Evolutionary conservation across 2,329 filamentous ascomycete species (phyloP).

Genomic region (Thermomyces lanuginosus): DNA sequence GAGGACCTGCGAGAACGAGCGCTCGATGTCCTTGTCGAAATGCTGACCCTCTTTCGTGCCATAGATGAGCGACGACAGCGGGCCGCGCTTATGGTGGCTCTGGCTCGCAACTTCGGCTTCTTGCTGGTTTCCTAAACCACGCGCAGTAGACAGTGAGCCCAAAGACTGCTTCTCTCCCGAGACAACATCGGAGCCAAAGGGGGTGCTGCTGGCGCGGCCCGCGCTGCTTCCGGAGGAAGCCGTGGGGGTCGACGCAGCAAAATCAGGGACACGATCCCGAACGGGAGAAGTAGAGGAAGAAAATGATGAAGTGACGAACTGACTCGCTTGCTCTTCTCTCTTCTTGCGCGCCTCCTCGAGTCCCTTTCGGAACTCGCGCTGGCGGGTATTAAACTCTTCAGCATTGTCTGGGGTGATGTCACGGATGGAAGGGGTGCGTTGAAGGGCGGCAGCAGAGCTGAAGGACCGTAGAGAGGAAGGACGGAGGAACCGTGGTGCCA

Average conservation of each 20-base stretch:
- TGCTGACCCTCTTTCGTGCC: slow-evolving; percentile 90
- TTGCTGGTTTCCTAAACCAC: slow-evolving; percentile 39
- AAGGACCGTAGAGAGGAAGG: slow-evolving; percentile 39
- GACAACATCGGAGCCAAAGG: slow-evolving; percentile 26
- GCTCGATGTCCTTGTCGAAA: slow-evolving; percentile 88
- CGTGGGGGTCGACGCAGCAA: slow-evolving; percentile 24
- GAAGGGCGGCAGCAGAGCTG: slow-evolving; percentile 35
- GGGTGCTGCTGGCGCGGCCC: slow-evolving; percentile 16
- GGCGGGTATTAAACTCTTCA: slow-evolving; percentile 62
- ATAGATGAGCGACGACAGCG: slow-evolving; percentile 80
- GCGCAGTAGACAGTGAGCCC: slow-evolving; percentile 43
- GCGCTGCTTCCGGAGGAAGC: slow-evolving; percentile 32
- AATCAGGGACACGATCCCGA: slow-evolving; percentile 22
- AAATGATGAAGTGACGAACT: slow-evolving; percentile 38
- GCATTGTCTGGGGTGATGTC: slow-evolving; percentile 64
- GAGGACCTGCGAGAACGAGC: slow-evolving; percentile 86
- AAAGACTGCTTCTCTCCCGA: slow-evolving; percentile 31
- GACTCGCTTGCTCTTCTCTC: slow-evolving; percentile 73
- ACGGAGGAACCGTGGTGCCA: slow-evolving; percentile 34
- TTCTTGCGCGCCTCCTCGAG: slow-evolving; percentile 58
- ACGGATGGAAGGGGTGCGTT: slow-evolving; percentile 57
- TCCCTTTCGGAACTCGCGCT: slow-evolving; percentile 73
- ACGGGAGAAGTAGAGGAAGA: slow-evolving; percentile 25
- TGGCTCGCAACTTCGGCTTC: slow-evolving; percentile 40
- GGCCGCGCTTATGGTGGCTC: slow-evolving; percentile 50